Conservation (phyloP, 139 green algal genomes). For the Micractinium conductrix region DNA sequence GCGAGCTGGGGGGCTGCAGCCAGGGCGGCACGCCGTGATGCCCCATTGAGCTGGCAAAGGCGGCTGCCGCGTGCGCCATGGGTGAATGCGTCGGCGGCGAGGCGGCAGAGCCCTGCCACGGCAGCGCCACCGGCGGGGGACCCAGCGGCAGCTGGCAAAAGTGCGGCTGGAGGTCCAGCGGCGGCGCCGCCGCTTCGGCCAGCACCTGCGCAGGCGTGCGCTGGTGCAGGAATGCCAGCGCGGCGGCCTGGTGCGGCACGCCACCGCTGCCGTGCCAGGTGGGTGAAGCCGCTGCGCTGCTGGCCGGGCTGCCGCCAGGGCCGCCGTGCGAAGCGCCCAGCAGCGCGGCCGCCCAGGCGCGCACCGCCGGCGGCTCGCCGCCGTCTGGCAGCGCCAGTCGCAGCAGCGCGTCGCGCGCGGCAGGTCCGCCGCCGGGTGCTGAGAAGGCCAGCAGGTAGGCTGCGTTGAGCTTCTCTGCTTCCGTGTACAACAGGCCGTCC, state of each 20-base stretch:
- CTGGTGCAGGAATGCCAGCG: not conserved
- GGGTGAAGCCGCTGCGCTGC: not conserved
- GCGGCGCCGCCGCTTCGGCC: not conserved
- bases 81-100: not conserved
- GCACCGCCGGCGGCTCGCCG: constrained; percentile 13
- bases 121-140: not conserved
- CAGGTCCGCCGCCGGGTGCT: not conserved
- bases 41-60: too few species aligned
- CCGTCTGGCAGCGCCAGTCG: constrained; percentile 9
- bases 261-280: not conserved
- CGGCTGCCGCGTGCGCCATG: not conserved
- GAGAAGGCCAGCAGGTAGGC: constrained; percentile 27
- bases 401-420: constrained; percentile 4
- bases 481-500: constrained; percentile 30
- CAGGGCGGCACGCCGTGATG: not conserved
- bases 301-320: not conserved
- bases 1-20: not conserved
- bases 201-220: constrained; percentile 11
- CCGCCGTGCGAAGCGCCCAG: not conserved
- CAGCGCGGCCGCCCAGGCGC: not conserved
- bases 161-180: not conserved
- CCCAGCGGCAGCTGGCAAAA: not conserved
- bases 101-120: not conserved
- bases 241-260: not conserved
- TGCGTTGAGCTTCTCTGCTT: constrained; percentile 26